phyloP scores from a whole-genome alignment of 148 eudicot genomes.

The Vaccinium vitisidaea region DNA sequence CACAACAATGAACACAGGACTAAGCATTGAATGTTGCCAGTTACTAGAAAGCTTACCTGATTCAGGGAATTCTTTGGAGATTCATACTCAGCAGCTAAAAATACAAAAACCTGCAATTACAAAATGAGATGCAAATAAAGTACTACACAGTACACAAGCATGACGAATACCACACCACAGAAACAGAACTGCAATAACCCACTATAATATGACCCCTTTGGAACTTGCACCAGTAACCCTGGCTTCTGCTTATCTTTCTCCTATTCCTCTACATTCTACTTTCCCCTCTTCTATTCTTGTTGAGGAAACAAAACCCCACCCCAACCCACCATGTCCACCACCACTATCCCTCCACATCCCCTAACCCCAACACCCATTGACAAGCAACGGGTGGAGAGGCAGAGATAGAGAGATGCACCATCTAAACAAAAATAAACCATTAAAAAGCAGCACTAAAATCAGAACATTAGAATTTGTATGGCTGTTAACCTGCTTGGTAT shows the following conservation, averaged over 20 bases:
- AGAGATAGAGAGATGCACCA: neutral
- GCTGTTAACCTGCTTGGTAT: constrained; percentile 75
- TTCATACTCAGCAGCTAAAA: constrained; percentile 90
- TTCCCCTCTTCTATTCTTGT: constrained; percentile 1
- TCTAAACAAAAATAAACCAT: neutral
- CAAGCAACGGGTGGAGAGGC: too few relatives aligned
- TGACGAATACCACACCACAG: neutral
- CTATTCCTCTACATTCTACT: neutral
- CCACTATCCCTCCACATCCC: neutral
- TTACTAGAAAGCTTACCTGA: constrained; percentile 51
- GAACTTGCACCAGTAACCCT: neutral
- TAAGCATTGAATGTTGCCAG: neutral
- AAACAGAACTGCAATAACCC: neutral
- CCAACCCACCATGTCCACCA: neutral
- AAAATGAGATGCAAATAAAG: constrained; percentile 13
- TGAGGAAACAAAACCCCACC: neutral
- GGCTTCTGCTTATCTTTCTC: neutral
- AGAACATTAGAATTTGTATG: neutral
- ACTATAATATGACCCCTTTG: neutral
- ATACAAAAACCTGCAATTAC: constrained; percentile 76
- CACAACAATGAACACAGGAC: neutral
- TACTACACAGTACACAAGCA: neutral
- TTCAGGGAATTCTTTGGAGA: constrained; percentile 70
- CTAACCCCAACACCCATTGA: neutral
- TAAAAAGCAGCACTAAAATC: constrained; percentile 1